Percentiles rank a stretch among this genome's conserved stretches.
Evolutionary conservation across 2,329 filamentous ascomycete species (phyloP).

Genomic region (Trichoderma sp.): DNA sequence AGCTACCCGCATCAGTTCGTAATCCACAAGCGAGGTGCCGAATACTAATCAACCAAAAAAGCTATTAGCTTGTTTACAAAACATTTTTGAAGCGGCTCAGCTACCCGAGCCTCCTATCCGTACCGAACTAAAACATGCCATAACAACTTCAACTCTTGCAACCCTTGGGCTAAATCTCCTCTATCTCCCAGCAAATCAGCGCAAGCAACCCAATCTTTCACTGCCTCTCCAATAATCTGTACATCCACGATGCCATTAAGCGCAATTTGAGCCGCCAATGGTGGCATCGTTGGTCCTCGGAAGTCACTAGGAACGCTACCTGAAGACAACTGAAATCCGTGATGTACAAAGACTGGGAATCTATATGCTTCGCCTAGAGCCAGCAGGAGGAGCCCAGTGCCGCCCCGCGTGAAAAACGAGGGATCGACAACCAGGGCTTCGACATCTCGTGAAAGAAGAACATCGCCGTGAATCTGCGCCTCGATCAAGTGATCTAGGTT

Average conservation of each 20-base stretch:
- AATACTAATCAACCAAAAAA: background rate
- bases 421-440: constrained; percentile 24
- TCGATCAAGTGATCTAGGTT: constrained; percentile 27
- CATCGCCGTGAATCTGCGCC: constrained; percentile 25
- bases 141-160: constrained; percentile 21
- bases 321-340: constrained; percentile 18
- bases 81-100: background rate
- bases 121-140: constrained; percentile 24
- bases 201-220: background rate
- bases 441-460: constrained; percentile 23
- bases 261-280: constrained; percentile 20
- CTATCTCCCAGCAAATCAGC: constrained; percentile 9
- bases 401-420: constrained; percentile 21
- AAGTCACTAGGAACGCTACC: constrained; percentile 22
- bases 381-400: constrained; percentile 14
- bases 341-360: constrained; percentile 21
- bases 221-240: constrained; percentile 1
- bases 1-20: background rate
- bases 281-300: constrained; percentile 24
- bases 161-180: constrained; percentile 9
- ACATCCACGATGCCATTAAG: constrained; percentile 11
- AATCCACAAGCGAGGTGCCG: background rate
- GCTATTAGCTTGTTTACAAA: background rate
- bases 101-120: background rate
- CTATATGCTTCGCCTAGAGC: constrained; percentile 20